Base-by-base conservation (phyloP, 1,139 yeast species). In the Komagataea norvegica region DNA sequence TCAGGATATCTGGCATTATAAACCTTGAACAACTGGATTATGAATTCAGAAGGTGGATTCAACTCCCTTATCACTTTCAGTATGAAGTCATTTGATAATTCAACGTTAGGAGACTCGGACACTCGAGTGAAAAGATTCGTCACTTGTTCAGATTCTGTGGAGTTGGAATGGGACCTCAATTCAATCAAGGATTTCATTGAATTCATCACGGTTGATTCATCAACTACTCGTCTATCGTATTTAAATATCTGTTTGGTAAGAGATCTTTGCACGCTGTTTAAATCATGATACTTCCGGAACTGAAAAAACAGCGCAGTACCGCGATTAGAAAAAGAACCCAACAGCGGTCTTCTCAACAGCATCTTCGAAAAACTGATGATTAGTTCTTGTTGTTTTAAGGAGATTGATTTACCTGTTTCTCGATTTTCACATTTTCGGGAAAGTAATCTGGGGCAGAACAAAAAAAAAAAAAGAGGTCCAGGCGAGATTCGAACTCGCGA, bases 1-100 rank as follows among this genome's bases (percentile, higher is more conserved):
- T 46, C 40, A 0, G 72, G 67, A 39, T 68, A 61, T 32, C 60
- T 57, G 25, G 51, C 39, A 49, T 74, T 70, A 50, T 51, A 72
- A 6, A 50, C 37, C 34, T 61, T 54, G 21, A 73, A 59, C 4
- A 51, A 35, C 3, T 33, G 31, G 5, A 43, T 17, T 6, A 50
- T 33, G 18, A 47, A 28, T 25, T 40, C 25, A 38, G 30, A 16
- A 35, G 36, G 23, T 45, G 42, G 31, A 41, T 45, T 16, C 33
- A 21, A 19, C 27, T 42, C 33, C 48, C 25, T 14, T 39, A 36
- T 5, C 18, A 33, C 23, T 29, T 29, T 17, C 37, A 16, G 8
- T 4, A 38, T 25, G 14, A 31, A 16, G 13, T 31, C 36, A 22
- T 38, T 38, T 15, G 29, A 25, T 7, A 52, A 21, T 26, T 40